phyloP scores from a whole-genome alignment of 768 basidiomycete genomes.

The Daedalea quercina region DNA sequence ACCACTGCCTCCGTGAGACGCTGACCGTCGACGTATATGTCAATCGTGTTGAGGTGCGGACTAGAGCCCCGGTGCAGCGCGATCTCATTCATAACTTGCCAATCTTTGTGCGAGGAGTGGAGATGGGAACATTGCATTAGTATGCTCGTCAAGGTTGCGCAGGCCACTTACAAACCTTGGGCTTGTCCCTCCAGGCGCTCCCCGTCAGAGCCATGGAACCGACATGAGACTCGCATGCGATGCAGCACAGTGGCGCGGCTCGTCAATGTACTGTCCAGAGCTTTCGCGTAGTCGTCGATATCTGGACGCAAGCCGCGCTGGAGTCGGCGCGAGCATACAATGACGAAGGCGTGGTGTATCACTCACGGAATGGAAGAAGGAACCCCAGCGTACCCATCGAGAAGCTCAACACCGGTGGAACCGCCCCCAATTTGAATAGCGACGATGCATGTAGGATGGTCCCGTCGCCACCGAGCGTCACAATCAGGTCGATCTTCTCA shows the following conservation, averaged over 20 bases:
- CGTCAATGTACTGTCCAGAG: constrained; percentile 70
- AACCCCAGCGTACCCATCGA: constrained; percentile 94
- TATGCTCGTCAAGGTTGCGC: neutral
- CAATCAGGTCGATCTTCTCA: constrained; percentile 74
- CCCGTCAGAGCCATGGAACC: constrained; percentile 59
- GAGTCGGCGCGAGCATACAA: neutral
- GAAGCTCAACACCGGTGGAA: constrained; percentile 87
- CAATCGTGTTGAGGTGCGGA: constrained; percentile 88
- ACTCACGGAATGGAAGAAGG: constrained; percentile 87
- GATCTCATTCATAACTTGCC: constrained; percentile 98
- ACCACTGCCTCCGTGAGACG: constrained; percentile 95
- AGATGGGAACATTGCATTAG: no score
- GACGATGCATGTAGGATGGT: constrained; percentile 93
- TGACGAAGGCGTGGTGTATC: neutral
- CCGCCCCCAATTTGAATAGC: constrained; percentile 82
- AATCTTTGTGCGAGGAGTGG: constrained; percentile 53
- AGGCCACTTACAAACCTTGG: constrained; percentile 39
- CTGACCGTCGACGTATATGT: constrained; percentile 90
- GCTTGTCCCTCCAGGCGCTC: constrained; percentile 48
- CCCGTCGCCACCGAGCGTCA: constrained; percentile 92
- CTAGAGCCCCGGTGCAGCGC: constrained; percentile 88
- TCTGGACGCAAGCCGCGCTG: constrained; percentile 38
- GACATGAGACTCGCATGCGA: constrained; percentile 85
- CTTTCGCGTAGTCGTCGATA: constrained; percentile 80
- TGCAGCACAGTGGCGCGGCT: constrained; percentile 80